Evolutionary conservation across 2,329 filamentous ascomycete species (phyloP).

Genomic region (Metarhizium sp.): DNA sequence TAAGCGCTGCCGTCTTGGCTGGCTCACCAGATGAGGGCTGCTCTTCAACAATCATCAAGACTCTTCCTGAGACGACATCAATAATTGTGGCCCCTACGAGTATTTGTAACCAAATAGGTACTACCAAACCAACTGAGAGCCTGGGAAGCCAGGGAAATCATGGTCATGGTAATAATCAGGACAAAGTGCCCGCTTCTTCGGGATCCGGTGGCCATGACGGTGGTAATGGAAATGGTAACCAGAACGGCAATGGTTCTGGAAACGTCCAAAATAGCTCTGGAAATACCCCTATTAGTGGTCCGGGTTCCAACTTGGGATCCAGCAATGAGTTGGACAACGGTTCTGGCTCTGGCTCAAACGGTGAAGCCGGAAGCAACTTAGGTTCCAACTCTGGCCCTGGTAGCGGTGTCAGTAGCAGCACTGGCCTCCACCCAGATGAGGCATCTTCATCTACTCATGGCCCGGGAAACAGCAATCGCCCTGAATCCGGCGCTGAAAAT

Average conservation of each 20-base stretch:
- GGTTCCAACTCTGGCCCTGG: no score
- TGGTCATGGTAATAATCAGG: background rate
- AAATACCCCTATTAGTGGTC: background rate
- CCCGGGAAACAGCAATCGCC: no score
- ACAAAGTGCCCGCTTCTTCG: background rate
- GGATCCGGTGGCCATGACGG: background rate
- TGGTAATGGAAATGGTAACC: background rate
- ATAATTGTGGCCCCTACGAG: background rate
- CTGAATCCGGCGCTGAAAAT: no score
- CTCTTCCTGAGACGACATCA: constrained; percentile 2
- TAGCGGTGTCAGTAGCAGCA: no score
- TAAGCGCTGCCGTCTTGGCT: background rate
- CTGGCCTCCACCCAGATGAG: no score
- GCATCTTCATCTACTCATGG: no score
- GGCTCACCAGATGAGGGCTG: background rate
- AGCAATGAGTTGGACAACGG: background rate
- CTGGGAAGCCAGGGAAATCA: background rate
- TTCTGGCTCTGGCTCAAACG: background rate
- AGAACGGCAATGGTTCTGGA: background rate
- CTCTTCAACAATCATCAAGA: background rate
- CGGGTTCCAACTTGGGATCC: background rate
- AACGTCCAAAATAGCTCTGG: background rate
- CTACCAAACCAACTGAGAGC: background rate
- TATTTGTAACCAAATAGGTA: background rate
- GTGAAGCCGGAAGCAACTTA: no score